phyloP scores from a whole-genome alignment of 2,329 filamentous ascomycete genomes.

The Aspergillus novofumigatus region DNA sequence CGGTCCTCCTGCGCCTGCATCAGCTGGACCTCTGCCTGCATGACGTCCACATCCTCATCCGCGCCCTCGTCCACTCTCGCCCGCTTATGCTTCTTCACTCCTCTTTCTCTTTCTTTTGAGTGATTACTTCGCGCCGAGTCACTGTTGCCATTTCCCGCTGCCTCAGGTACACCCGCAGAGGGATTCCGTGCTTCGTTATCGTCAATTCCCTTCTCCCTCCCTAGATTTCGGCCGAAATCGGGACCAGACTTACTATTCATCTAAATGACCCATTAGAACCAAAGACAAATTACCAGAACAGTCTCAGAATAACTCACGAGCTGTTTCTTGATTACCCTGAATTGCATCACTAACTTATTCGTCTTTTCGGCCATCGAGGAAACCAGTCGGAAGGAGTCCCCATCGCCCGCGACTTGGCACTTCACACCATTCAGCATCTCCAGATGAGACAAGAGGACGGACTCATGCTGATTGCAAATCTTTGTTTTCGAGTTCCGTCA shows the following conservation, averaged over 20 bases:
- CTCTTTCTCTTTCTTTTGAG: constrained; percentile 7
- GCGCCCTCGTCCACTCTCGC: constrained; percentile 12
- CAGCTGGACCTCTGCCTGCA: neutral
- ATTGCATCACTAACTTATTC: constrained; percentile 34
- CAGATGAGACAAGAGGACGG: constrained; percentile 36
- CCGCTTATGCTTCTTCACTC: constrained; percentile 13
- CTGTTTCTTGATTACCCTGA: constrained; percentile 30
- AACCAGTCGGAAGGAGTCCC: constrained; percentile 28
- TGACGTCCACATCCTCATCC: constrained; percentile 10
- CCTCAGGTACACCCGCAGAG: neutral
- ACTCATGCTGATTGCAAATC: constrained; percentile 41
- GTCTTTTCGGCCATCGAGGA: constrained; percentile 38
- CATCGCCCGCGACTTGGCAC: constrained; percentile 23
- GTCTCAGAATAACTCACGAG: constrained; percentile 27
- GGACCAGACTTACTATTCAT: neutral
- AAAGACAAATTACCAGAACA: neutral
- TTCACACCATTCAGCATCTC: constrained; percentile 35
- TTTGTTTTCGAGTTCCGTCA: constrained; percentile 9
- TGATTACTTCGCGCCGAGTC: neutral
- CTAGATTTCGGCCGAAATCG: neutral
- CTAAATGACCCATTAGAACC: neutral
- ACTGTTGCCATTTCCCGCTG: neutral
- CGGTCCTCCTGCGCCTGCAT: neutral
- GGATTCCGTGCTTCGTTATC: neutral
- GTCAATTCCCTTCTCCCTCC: neutral